A percentile compares a stretch with the other conserved stretches of the same genome.
Conservation (phyloP, 2,329 filamentous ascomycete genomes). For the Microdochium nivale region DNA sequence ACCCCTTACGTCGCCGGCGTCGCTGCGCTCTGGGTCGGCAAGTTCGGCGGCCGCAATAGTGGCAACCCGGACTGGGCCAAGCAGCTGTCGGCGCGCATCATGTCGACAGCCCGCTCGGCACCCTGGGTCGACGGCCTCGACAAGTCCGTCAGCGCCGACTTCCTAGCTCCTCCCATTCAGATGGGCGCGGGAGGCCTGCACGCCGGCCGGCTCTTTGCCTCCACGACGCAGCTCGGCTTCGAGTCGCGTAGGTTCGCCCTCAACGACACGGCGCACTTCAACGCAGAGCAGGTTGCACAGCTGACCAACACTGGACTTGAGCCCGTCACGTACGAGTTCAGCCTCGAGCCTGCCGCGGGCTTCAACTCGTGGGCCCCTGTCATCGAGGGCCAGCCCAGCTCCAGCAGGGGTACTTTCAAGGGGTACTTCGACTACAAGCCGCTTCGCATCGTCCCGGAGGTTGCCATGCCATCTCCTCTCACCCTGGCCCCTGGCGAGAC, state of each 20-base stretch:
- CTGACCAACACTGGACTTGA: slow-evolving; percentile 27
- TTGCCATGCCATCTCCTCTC: slow-evolving; percentile 7
- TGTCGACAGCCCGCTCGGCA: slow-evolving; percentile 17
- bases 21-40: slow-evolving; percentile 21
- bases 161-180: slow-evolving; percentile 26
- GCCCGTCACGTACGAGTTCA: slow-evolving; percentile 24
- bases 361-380: slow-evolving; percentile 9
- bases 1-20: slow-evolving; percentile 32
- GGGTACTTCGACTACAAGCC: slow-evolving; percentile 8
- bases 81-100: slow-evolving; percentile 15
- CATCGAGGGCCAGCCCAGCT: slow-evolving; percentile 3
- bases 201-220: slow-evolving; percentile 24
- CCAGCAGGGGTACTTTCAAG: slow-evolving; percentile 5
- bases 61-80: slow-evolving; percentile 14
- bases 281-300: slow-evolving; percentile 20
- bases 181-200: slow-evolving; percentile 30
- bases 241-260: slow-evolving; percentile 30
- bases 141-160: slow-evolving; percentile 7
- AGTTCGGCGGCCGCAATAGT: slow-evolving; percentile 14
- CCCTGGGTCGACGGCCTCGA: slow-evolving; percentile 16
- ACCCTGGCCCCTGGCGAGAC: slow-evolving; percentile 8
- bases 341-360: slow-evolving; percentile 12
- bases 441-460: slow-evolving; percentile 7
- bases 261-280: slow-evolving; percentile 32
- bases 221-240: slow-evolving; percentile 22